These are phyloP conservation scores for Lipomyces yamanashiensis DNA, from an alignment of 805 yeast species.

Conservation along the genomic window DNA sequence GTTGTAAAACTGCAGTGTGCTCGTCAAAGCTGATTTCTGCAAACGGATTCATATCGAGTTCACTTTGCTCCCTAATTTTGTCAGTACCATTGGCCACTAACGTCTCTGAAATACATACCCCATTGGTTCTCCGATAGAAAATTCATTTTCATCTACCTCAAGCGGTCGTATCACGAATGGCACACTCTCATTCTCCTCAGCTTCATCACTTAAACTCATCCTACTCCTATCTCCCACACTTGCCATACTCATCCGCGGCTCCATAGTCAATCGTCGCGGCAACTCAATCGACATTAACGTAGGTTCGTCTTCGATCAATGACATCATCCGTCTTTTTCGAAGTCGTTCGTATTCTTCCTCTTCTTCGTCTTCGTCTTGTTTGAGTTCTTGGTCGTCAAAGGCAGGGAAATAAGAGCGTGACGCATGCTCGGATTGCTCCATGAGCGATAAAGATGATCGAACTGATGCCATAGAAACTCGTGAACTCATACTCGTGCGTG, in stretches of 20 bases:
- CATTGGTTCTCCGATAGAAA: neutral
- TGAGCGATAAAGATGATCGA: neutral
- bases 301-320: neutral
- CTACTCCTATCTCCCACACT: conserved; percentile 10
- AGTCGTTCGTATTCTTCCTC: neutral
- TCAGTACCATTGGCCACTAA: neutral
- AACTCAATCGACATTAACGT: neutral
- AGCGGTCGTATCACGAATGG: conserved; percentile 20
- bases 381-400: no score
- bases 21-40: neutral
- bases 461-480: conserved; percentile 2
- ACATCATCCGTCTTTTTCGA: neutral
- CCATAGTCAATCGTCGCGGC: conserved; percentile 11
- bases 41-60: neutral
- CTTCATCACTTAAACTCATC: conserved; percentile 3
- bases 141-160: neutral
- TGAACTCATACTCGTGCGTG: neutral
- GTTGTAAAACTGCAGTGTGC: neutral
- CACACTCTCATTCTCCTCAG: conserved; percentile 9
- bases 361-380: conserved; percentile 4
- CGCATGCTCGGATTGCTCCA: no score
- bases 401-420: no score
- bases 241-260: conserved; percentile 8
- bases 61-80: neutral
- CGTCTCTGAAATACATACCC: neutral